These are phyloP conservation scores for Sequoiadendron giganteum DNA, from an alignment of 75 land plant species.

Conservation along the genomic window DNA sequence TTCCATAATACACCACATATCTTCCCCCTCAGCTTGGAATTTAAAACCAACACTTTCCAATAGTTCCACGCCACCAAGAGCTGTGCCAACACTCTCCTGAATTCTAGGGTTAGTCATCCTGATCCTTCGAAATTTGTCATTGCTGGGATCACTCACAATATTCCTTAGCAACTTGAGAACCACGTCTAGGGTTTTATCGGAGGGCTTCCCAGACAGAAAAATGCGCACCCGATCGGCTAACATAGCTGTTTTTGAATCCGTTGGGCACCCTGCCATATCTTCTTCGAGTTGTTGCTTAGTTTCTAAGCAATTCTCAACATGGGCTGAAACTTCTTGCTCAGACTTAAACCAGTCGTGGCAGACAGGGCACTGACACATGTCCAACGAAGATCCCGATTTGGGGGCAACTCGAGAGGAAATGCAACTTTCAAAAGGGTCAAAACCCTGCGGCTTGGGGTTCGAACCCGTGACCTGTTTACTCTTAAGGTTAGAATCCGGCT, in stretches of 20 bases:
- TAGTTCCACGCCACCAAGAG: constrained; percentile 68
- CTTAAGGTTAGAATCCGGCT: background rate
- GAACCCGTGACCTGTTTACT: background rate
- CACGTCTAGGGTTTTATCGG: constrained; percentile 54
- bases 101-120: constrained; percentile 80
- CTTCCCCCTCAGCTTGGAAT: constrained; percentile 57
- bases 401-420: constrained; percentile 31
- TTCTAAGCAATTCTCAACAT: constrained; percentile 51
- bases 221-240: constrained; percentile 27
- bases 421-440: constrained; percentile 41
- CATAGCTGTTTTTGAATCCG: constrained; percentile 8
- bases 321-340: constrained; percentile 58
- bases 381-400: constrained; percentile 17
- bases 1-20: constrained; percentile 75
- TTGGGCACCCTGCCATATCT: background rate
- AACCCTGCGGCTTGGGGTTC: constrained; percentile 14
- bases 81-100: constrained; percentile 59
- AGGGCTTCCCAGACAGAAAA: constrained; percentile 62
- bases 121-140: constrained; percentile 64
- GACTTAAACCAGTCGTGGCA: constrained; percentile 41
- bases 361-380: constrained; percentile 63
- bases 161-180: constrained; percentile 59
- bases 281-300: background rate
- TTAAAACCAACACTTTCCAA: constrained; percentile 70
- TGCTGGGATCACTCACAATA: constrained; percentile 59